phyloP scores from a whole-genome alignment of 257 asterid genomes.

The Nemophila menziesii region DNA sequence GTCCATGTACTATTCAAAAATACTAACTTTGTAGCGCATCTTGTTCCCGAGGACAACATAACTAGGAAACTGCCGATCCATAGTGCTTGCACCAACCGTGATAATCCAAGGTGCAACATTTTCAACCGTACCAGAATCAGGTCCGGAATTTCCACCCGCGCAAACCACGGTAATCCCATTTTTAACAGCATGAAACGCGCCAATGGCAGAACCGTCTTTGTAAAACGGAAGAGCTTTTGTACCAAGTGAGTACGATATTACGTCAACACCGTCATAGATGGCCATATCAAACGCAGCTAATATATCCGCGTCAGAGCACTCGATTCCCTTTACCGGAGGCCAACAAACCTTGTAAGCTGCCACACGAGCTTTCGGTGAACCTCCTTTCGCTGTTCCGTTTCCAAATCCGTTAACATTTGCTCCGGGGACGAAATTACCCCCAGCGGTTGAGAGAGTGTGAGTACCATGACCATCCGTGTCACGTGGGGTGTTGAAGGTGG shows the following conservation, averaged over 20 bases:
- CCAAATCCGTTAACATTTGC: constrained; percentile 73
- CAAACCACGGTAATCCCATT: constrained; percentile 65
- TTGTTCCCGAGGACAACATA: constrained; percentile 48
- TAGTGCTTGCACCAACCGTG: constrained; percentile 85
- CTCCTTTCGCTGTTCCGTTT: constrained; percentile 88
- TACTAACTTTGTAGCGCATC: constrained; percentile 31
- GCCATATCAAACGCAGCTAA: constrained; percentile 79
- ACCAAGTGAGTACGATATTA: constrained; percentile 77
- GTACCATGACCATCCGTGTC: constrained; percentile 83
- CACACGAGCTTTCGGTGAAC: constrained; percentile 82
- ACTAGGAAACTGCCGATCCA: constrained; percentile 64
- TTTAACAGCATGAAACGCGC: constrained; percentile 78
- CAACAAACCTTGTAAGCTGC: constrained; percentile 92
- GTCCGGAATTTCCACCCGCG: constrained; percentile 94
- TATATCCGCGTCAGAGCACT: constrained; percentile 82
- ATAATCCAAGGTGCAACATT: constrained; percentile 82
- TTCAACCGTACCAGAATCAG: constrained; percentile 41
- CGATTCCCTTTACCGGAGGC: constrained; percentile 56
- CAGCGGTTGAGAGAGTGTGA: constrained; percentile 92
- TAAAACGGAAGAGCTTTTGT: constrained; percentile 44
- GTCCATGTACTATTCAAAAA: too few relatives aligned
- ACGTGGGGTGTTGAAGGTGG: constrained; percentile 51
- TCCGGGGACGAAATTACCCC: constrained; percentile 54
- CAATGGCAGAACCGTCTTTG: constrained; percentile 68
- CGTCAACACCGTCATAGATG: constrained; percentile 88